Conservation (phyloP, 176 grass and related monocot species). For the Carex pumila region DNA sequence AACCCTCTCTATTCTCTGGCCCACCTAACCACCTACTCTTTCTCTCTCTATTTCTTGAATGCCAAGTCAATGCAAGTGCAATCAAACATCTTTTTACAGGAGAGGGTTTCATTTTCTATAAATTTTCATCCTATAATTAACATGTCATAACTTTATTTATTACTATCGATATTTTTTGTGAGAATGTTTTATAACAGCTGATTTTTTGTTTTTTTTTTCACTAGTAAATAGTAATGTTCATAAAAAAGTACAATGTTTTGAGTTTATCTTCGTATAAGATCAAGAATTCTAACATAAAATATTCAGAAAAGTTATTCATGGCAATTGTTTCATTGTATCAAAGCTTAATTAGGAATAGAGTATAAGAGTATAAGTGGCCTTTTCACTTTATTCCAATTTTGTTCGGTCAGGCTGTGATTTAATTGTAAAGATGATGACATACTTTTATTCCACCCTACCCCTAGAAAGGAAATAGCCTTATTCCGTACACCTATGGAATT, state of each 20-base stretch:
- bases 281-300: background rate
- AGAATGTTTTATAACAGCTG: background rate
- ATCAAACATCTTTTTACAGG: background rate
- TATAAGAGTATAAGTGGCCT: too few relatives aligned
- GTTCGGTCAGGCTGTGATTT: too few relatives aligned
- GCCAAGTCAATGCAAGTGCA: background rate
- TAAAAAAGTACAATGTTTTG: background rate
- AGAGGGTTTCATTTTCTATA: background rate
- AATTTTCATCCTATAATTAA: background rate
- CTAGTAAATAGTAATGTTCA: background rate
- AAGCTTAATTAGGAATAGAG: background rate
- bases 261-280: background rate
- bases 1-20: background rate
- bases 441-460: too few relatives aligned
- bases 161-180: background rate
- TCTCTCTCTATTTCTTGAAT: slow-evolving; percentile 3
- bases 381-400: too few relatives aligned
- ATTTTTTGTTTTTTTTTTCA: background rate
- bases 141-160: background rate
- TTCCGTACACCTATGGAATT: too few relatives aligned
- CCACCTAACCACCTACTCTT: background rate
- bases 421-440: too few relatives aligned
- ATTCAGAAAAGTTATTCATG: background rate
- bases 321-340: background rate
- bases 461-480: too few relatives aligned